These are phyloP conservation scores for Uronychia binucleata DNA, from an alignment of 73 alveolate genomes.

Conservation along the genomic window DNA sequence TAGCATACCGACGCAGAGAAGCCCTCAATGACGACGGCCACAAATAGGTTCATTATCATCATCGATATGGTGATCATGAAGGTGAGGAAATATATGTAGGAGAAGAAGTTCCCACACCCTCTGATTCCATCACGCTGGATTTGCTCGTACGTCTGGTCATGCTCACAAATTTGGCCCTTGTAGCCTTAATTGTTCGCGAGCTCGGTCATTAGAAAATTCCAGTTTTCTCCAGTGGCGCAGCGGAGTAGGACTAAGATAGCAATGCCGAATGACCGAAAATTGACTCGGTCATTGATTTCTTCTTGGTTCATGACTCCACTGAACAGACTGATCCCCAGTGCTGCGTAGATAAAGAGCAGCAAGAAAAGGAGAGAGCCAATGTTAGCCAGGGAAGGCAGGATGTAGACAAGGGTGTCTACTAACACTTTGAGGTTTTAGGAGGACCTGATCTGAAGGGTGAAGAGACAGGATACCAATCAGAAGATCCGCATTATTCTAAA, in stretches of 20 bases:
- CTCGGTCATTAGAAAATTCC: constrained; percentile 78
- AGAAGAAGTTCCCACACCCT: constrained; percentile 18
- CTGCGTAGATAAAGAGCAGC: constrained; percentile 88
- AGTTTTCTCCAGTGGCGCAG: constrained; percentile 92
- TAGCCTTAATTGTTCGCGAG: constrained; percentile 11
- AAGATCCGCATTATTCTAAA: constrained; percentile 44
- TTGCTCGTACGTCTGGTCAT: constrained; percentile 15
- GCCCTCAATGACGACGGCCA: constrained; percentile 53
- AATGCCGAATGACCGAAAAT: constrained; percentile 76
- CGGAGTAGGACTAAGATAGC: constrained; percentile 80
- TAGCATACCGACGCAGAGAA: constrained; percentile 6
- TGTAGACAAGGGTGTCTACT: constrained; percentile 19
- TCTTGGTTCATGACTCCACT: constrained; percentile 63
- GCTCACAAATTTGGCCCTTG: constrained; percentile 23
- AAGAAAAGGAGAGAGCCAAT: constrained; percentile 86
- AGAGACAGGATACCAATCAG: constrained; percentile 15
- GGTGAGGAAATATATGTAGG: constrained; percentile 5
- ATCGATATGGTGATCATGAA: constrained; percentile 15
- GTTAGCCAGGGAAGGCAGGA: constrained; percentile 89
- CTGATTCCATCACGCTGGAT: constrained; percentile 8
- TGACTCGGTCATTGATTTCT: constrained; percentile 65
- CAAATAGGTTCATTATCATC: constrained; percentile 24
- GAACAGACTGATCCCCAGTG: constrained; percentile 91
- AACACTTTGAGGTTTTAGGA: constrained; percentile 12
- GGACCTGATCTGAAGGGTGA: background rate